Evolutionary conservation across 1,139 yeast species (phyloP).

Genomic region (Taphrina betulina): DNA sequence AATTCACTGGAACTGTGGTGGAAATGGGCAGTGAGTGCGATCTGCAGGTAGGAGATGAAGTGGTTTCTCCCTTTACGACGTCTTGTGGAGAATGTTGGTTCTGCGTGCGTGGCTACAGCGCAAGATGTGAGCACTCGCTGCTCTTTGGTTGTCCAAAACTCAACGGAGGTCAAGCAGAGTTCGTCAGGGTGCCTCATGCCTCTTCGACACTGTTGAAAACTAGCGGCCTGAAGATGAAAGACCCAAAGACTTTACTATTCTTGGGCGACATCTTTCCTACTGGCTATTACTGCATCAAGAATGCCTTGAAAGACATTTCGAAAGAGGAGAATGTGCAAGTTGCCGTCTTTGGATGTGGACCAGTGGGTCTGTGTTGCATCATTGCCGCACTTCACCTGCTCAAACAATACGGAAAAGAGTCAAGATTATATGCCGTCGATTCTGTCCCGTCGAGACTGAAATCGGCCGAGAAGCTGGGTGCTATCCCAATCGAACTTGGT

Average conservation of each 20-base stretch:
- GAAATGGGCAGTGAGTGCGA: constrained; percentile 47
- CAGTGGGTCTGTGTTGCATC: constrained; percentile 62
- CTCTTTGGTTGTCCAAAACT: constrained; percentile 58
- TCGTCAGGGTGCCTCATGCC: constrained; percentile 59
- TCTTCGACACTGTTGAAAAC: constrained; percentile 41
- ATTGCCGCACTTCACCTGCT: constrained; percentile 53
- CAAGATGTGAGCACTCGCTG: constrained; percentile 54
- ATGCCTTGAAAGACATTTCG: constrained; percentile 48
- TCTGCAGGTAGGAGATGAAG: constrained; percentile 48
- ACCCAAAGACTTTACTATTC: constrained; percentile 53
- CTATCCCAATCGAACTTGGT: constrained; percentile 50
- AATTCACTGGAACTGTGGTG: constrained; percentile 54
- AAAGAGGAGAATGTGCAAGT: constrained; percentile 41
- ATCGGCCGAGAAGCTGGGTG: constrained; percentile 52
- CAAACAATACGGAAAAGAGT: constrained; percentile 38
- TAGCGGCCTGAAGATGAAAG: constrained; percentile 47
- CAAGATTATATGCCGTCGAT: constrained; percentile 53
- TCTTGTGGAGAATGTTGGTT: constrained; percentile 57
- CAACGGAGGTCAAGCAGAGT: constrained; percentile 64
- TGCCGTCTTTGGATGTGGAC: constrained; percentile 61
- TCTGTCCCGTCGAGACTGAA: constrained; percentile 52
- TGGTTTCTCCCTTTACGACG: constrained; percentile 36
- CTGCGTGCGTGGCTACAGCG: constrained; percentile 55
- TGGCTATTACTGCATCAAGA: constrained; percentile 56
- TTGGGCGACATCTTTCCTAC: constrained; percentile 71